These are phyloP conservation scores for Stephanocyclus meneghinianus DNA, from an alignment of 352 stramenopile genomes.

Conservation along the genomic window DNA sequence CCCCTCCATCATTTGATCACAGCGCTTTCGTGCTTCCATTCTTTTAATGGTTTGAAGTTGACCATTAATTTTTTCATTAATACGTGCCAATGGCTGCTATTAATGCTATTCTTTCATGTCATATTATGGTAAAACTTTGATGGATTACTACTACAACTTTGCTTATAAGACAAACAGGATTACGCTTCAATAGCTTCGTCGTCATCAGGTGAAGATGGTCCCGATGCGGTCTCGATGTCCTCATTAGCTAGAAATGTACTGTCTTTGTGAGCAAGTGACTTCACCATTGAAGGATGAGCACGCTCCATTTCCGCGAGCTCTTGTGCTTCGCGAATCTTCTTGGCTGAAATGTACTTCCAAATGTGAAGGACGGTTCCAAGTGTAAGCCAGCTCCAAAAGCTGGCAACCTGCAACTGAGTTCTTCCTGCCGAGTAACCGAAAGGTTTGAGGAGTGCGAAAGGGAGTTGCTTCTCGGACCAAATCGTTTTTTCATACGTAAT, in stretches of 20 bases:
- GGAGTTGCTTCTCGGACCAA: constrained; percentile 60
- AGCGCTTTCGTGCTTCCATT: constrained; percentile 33
- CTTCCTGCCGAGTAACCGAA: constrained; percentile 74
- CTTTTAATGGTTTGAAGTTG: not conserved
- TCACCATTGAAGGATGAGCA: not conserved
- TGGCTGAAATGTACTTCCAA: constrained; percentile 49
- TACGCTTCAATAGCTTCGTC: constrained; percentile 2
- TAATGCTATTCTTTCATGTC: not conserved
- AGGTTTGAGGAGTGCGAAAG: constrained; percentile 73
- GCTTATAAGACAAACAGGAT: not conserved
- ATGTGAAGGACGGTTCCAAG: constrained; percentile 55
- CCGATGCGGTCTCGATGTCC: not conserved
- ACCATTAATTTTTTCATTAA: not conserved
- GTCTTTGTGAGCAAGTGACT: not conserved
- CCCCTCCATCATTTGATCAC: constrained; percentile 31
- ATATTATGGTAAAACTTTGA: not conserved
- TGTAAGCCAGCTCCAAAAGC: constrained; percentile 66
- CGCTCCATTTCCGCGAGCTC: constrained; percentile 31
- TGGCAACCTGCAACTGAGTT: constrained; percentile 66
- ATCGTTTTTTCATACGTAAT: not conserved
- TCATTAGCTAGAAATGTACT: not conserved
- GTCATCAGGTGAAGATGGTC: not conserved
- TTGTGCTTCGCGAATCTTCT: constrained; percentile 46
- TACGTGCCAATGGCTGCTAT: not conserved
- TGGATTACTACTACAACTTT: not conserved